phyloP scores from a whole-genome alignment of 192 early-diverging fungal species.

The Coemansia sp. region DNA sequence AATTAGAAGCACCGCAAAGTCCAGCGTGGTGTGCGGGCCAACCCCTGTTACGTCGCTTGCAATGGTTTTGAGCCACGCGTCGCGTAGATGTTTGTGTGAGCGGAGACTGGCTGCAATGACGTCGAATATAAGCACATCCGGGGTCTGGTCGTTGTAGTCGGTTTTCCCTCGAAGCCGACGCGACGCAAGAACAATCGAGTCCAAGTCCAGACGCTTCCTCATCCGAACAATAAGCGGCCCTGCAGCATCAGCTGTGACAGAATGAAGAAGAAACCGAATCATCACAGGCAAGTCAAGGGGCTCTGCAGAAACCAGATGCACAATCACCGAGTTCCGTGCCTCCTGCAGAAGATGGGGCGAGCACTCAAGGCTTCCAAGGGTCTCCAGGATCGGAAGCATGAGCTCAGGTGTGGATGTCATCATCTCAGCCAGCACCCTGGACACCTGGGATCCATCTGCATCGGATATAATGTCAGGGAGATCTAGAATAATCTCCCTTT shows the following conservation, averaged over 20 bases:
- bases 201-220: constrained; percentile 65
- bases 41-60: constrained; percentile 38
- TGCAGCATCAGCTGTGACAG: constrained; percentile 51
- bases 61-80: constrained; percentile 70
- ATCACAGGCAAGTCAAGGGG: constrained; percentile 69
- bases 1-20: constrained; percentile 48
- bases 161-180: background rate
- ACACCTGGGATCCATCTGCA: constrained; percentile 65
- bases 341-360: constrained; percentile 34
- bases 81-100: constrained; percentile 67
- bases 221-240: constrained; percentile 41
- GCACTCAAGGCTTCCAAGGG: constrained; percentile 67
- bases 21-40: constrained; percentile 49
- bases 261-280: constrained; percentile 72
- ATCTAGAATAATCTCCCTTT: constrained; percentile 70
- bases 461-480: constrained; percentile 78
- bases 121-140: constrained; percentile 58
- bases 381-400: constrained; percentile 70
- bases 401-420: constrained; percentile 61
- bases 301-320: constrained; percentile 66
- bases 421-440: constrained; percentile 60
- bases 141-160: constrained; percentile 16
- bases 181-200: constrained; percentile 54
- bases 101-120: constrained; percentile 65
- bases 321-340: constrained; percentile 60